Base-by-base conservation (phyloP, 352 stramenopile species). In the Phytopythium ostracodes region DNA sequence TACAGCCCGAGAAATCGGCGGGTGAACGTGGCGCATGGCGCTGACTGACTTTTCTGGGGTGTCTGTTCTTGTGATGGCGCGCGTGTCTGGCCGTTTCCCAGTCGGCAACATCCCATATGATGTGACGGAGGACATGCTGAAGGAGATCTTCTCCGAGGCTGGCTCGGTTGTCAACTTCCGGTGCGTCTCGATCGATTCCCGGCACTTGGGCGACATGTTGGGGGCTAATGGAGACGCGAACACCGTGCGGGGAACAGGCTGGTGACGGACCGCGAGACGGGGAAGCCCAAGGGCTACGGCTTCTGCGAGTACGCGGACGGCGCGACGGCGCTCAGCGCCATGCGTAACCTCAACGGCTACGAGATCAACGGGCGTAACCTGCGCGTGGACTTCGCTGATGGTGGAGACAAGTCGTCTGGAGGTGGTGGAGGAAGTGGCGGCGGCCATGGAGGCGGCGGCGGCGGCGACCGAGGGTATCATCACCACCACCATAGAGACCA, bases 71-170 rank as follows among this genome's bases (percentile, higher is more conserved):
- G 49, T 61, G 14, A 1, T 55, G 29, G 29, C 29, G 29, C 29
- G 29, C 29, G 29, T 33, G 4, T 18, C 59, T 69, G 25, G n/a
- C 35, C 50, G 66, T 43, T 20, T 27, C 33, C 14, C 65, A 95
- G 86, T 95, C 46, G 86, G 86, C 62, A 95, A 95, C 67, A 95
- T 95, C 55, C 86, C 86, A 51, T 95, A 95, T 67, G 86, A 95
- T 79, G 86, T 95, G 47, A 90, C 86, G 15, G 86, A 95, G 50
- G 86, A 95, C 12, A 84, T 84, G 82, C 84, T 95, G 42, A 88
- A 87, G 63, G 84, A 95, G 66, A 89, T 95, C 56, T 95, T 95
- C 73, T 93, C 86, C 12, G 84, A 89, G 56, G 86, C 83, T 17
- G 86, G 86, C 27, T 84, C 80, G 9, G 86, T 95, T 53, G 65